Percentiles rank a stretch among this genome's conserved stretches.
These are phyloP conservation scores for Pseudogymnoascus sp. DNA, from an alignment of 2,329 filamentous ascomycete species.

Conservation along the genomic window DNA sequence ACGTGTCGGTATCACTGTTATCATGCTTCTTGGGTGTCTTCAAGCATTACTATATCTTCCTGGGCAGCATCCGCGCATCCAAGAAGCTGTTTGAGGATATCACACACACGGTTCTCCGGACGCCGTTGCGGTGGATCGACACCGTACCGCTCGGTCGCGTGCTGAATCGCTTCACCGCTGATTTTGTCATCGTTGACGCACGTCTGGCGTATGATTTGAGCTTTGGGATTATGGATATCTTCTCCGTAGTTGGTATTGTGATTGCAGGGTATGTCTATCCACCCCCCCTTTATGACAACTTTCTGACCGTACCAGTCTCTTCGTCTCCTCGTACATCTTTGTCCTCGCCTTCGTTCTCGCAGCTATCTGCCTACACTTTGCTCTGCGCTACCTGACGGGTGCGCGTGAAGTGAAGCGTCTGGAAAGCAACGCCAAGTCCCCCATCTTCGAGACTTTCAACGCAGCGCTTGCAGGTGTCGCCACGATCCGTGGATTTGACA, in stretches of 20 bases:
- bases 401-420: conserved; percentile 69
- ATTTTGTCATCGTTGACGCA: conserved; percentile 67
- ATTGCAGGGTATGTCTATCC: conserved; percentile 42
- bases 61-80: conserved; percentile 62
- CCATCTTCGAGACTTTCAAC: conserved; percentile 73
- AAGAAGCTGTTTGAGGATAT: conserved; percentile 58
- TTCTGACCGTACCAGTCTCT: conserved; percentile 31
- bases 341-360: conserved; percentile 52
- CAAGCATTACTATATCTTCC: conserved; percentile 55
- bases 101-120: conserved; percentile 58
- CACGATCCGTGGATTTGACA: conserved; percentile 69
- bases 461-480: conserved; percentile 63
- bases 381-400: conserved; percentile 56
- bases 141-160: conserved; percentile 70
- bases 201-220: conserved; percentile 55
- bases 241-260: conserved; percentile 58
- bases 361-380: conserved; percentile 48
- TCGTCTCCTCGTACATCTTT: conserved; percentile 62
- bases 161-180: conserved; percentile 68
- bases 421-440: conserved; percentile 68
- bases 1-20: conserved; percentile 50
- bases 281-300: background rate
- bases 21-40: conserved; percentile 52
- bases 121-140: conserved; percentile 72
- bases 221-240: conserved; percentile 49